Percentiles rank a stretch among this genome's conserved stretches.
Evolutionary conservation across 169 alveolate genomes (phyloP).

Genomic region (Plasmodium coatneyi): DNA sequence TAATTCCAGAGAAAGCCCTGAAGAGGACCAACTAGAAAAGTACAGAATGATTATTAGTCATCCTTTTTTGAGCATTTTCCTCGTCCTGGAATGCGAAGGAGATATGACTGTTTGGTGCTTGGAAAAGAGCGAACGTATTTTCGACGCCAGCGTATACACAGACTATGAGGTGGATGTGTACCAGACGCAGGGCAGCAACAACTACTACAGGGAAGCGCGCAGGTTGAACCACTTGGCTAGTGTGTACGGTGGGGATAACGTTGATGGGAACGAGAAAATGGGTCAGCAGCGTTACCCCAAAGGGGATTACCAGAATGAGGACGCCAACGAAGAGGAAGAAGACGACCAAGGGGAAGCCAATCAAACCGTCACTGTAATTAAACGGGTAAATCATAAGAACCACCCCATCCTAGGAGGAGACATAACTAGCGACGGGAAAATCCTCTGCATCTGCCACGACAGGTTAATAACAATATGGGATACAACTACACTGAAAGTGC

Average conservation of each 20-base stretch:
- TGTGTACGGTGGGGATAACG: not conserved
- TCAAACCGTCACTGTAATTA: constrained; percentile 21
- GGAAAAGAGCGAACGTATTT: constrained; percentile 22
- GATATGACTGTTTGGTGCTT: constrained; percentile 30
- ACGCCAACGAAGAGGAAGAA: not conserved
- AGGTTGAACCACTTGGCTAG: not conserved
- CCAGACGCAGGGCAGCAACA: not conserved
- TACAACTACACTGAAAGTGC: constrained; percentile 10
- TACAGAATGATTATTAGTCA: constrained; percentile 26
- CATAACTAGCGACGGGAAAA: constrained; percentile 35
- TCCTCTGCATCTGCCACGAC: constrained; percentile 55
- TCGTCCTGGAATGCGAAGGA: constrained; percentile 11
- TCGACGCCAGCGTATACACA: constrained; percentile 12
- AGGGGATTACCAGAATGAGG: too few species aligned
- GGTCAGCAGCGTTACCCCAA: not conserved
- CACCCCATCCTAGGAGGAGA: constrained; percentile 28
- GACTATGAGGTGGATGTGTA: constrained; percentile 18
- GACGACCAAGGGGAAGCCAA: not conserved
- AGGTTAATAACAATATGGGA: constrained; percentile 37
- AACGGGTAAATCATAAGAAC: constrained; percentile 24
- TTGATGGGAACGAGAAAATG: not conserved
- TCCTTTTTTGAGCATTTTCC: constrained; percentile 39
- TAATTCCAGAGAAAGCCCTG: too few species aligned
- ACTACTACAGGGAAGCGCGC: not conserved
- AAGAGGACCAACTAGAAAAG: not conserved